These are phyloP conservation scores for Aschersonia sp. DNA, from an alignment of 2,329 filamentous ascomycete species.

Conservation along the genomic window DNA sequence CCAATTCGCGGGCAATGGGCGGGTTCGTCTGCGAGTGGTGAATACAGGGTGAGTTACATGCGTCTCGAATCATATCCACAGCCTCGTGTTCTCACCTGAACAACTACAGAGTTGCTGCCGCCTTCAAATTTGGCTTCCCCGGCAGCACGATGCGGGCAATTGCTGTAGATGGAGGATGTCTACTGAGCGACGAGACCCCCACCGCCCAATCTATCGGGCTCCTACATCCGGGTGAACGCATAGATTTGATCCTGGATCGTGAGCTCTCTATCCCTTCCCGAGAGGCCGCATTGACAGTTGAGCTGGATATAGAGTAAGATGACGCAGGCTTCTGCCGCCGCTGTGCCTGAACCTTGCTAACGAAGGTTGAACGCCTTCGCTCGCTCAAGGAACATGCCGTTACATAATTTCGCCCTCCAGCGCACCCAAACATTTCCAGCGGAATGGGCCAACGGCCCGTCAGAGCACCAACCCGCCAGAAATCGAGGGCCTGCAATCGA, in stretches of 20 bases:
- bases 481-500: neutral
- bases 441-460: neutral
- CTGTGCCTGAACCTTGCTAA: neutral
- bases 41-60: constrained; percentile 7
- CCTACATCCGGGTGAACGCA: constrained; percentile 9
- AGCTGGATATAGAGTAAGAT: constrained; percentile 7
- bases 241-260: constrained; percentile 7
- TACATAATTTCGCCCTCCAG: constrained; percentile 8
- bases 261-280: too few relatives aligned
- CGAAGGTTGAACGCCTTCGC: neutral
- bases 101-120: constrained; percentile 2
- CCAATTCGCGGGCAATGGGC: constrained; percentile 2
- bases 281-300: constrained; percentile 1
- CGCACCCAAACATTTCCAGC: constrained; percentile 8
- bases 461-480: neutral
- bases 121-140: constrained; percentile 2
- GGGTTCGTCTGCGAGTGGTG: constrained; percentile 6
- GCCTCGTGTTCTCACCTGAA: too few relatives aligned
- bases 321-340: too few relatives aligned
- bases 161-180: constrained; percentile 7
- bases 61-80: too few relatives aligned
- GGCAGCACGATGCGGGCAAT: constrained; percentile 6
- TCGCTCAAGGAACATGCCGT: constrained; percentile 7
- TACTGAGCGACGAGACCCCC: constrained; percentile 4
- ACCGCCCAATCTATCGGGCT: constrained; percentile 6